Evolutionary conservation across 352 stramenopile species (phyloP), one percentile per base, ranked within the genome.

Genomic region (Phytophthora sp.): DNA sequence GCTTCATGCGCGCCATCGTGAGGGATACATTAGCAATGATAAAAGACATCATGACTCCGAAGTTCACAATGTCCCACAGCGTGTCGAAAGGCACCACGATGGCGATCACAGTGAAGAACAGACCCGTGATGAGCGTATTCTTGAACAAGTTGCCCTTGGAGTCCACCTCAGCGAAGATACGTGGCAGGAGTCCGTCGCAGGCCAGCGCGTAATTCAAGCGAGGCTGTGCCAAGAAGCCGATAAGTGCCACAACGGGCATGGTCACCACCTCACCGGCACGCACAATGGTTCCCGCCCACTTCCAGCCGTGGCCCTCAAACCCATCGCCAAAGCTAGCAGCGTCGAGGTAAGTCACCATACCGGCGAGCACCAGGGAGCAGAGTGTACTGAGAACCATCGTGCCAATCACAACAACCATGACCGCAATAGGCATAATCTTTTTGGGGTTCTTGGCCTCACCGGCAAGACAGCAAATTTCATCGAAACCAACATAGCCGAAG

Each of bases 401-500:
- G 39, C 84, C 76, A 15, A 81, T 46, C 15, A 97, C 69, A 4
- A 94, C 94, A 20, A 71, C 77, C 44, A 97, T 84, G 55, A 98
- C 86, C 9, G 84, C 84, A 29, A 80, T 66, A 7, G 92, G 90
- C 69, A 97, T 85, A 59, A 93, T 86, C 31, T 78, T 80, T 52
- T 86, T 81, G 16, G 86, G 83, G 63, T 94, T 85, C 61, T 90
- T 87, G n/a, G 84, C 64, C 67, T 94, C 86, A 7, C 76, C 86
- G 12, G 90, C 87, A 11, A 98, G 69, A 60, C 91, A 97, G 64
- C 89, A 97, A 21, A 98, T 79, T 62, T 98, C 93, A 73, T 98
- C 95, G 67, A 98, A 98, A 21, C 95, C 95, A 20, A 98, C 71
- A 62, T 96, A 98, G 33, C 93, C 93, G 74, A 98, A 98, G 67